A percentile compares a stretch with the other conserved stretches of the same genome.
Conservation (phyloP, 177 flowering plant genomes). For the Vitis hybrid region DNA sequence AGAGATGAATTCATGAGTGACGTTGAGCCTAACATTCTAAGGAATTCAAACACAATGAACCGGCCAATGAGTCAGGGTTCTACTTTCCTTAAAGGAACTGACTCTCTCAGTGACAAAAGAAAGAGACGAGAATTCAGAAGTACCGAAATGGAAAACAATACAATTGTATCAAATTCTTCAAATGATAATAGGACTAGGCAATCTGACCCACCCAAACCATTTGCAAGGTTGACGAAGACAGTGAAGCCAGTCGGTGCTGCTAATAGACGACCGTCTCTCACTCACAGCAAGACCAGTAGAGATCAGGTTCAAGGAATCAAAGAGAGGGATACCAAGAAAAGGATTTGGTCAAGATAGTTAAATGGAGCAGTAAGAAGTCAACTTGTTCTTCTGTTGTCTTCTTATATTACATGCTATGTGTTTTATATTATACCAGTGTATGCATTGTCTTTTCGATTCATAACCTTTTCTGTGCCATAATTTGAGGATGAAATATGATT, state of each 20-base stretch:
- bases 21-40: constrained; percentile 20
- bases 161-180: background rate
- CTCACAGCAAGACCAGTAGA: constrained; percentile 21
- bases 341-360: constrained; percentile 33
- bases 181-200: constrained; percentile 19
- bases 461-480: too few species aligned
- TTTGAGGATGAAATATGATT: too few species aligned
- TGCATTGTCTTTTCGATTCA: too few species aligned
- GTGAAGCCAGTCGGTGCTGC: constrained; percentile 15
- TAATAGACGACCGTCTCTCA: constrained; percentile 12
- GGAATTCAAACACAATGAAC: constrained; percentile 24
- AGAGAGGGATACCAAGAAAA: constrained; percentile 31
- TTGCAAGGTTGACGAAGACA: constrained; percentile 17
- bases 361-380: background rate
- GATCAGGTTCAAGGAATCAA: constrained; percentile 27
- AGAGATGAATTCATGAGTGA: constrained; percentile 18
- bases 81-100: constrained; percentile 10
- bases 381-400: background rate
- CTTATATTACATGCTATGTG: too few species aligned
- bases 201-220: constrained; percentile 31
- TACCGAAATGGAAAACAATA: constrained; percentile 25
- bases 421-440: too few species aligned
- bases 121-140: constrained; percentile 26
- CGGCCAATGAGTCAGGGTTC: constrained; percentile 24
- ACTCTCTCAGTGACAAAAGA: constrained; percentile 10